phyloP scores from a whole-genome alignment of 208 protist genomes.

The Trypanosoma grayi region DNA sequence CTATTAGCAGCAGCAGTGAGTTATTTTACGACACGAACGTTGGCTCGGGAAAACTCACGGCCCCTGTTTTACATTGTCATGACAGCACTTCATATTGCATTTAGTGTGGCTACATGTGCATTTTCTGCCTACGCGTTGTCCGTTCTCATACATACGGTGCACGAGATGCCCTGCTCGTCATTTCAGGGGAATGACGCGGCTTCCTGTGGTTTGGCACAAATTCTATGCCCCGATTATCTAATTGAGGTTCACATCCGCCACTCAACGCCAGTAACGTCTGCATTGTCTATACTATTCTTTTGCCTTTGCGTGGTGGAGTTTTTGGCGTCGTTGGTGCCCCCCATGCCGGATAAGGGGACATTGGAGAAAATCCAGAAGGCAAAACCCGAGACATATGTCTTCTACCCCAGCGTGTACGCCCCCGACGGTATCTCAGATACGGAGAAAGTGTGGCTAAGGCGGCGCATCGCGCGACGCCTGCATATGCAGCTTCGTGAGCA shows the following conservation, averaged over 20 bases:
- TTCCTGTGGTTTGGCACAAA: conserved; percentile 22
- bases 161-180: conserved; percentile 30
- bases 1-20: conserved; percentile 31
- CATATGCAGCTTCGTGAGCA: conserved; percentile 35
- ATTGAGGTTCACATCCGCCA: conserved; percentile 5
- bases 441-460: conserved; percentile 26
- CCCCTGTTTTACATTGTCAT: conserved; percentile 53
- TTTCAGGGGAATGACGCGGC: conserved; percentile 13
- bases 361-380: conserved; percentile 33
- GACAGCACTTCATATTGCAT: conserved; percentile 35
- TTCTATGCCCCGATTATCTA: conserved; percentile 16
- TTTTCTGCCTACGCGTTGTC: conserved; percentile 57
- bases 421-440: conserved; percentile 55
- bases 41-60: conserved; percentile 35
- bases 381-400: conserved; percentile 62
- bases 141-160: conserved; percentile 14
- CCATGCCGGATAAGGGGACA: conserved; percentile 23
- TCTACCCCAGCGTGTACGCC: conserved; percentile 64
- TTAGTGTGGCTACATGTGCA: conserved; percentile 33
- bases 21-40: conserved; percentile 58
- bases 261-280: conserved; percentile 12
- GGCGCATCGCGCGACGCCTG: conserved; percentile 37
- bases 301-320: conserved; percentile 39
- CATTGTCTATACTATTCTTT: conserved; percentile 37
- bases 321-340: conserved; percentile 31